Evolutionary conservation across 2,329 filamentous ascomycete species (phyloP), one percentile per base, ranked within the genome.

Genomic region (Monosporascus sp.): DNA sequence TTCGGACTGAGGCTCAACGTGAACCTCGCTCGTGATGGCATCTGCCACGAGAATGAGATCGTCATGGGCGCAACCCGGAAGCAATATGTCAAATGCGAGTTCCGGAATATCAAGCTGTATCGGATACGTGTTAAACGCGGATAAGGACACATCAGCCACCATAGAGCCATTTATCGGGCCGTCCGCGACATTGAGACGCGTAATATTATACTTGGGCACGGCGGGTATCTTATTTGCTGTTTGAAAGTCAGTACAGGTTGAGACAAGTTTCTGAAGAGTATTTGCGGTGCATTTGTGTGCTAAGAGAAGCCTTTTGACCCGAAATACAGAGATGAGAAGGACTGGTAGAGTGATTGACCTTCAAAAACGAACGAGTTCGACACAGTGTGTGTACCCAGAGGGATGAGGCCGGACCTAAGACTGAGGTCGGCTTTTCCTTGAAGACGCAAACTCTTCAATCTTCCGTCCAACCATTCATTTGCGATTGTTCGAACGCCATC

Each of bases 381-480:
- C 55, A 99, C 73, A 27, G 77, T 73, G 68, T 96, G 90, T 51
- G 82, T 87, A 58, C 93, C 92, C 22, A 97, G 76, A 45, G 82
- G 82, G 55, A 97, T 74, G 48, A 96, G 71, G 24, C 94, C 93
- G 47, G 91, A 89, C 68, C 85, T 90, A 52, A 97, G 72, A 35
- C 79, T 78, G 38, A 97, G 76, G 39, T 85, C 75, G 25, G 90
- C 86, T 63, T 86, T 87, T 44, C 88, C 93, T 51, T 85, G 78
- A 15, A 97, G 75, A 55, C 81, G 83, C 53, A 99, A 72, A 52
- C 80, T 77, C 11, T 84, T 80, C 53, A 97, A 75, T 51, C 83
- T 85, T 39, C 92, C 91, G 51, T 89, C 84, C 55, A 99, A 74
- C 85, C 90, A 97, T 68, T 96, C 88, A 67, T 94, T 90, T 47